Base-by-base conservation (phyloP, 306 rosid species). In the Trifolium dubium region DNA sequence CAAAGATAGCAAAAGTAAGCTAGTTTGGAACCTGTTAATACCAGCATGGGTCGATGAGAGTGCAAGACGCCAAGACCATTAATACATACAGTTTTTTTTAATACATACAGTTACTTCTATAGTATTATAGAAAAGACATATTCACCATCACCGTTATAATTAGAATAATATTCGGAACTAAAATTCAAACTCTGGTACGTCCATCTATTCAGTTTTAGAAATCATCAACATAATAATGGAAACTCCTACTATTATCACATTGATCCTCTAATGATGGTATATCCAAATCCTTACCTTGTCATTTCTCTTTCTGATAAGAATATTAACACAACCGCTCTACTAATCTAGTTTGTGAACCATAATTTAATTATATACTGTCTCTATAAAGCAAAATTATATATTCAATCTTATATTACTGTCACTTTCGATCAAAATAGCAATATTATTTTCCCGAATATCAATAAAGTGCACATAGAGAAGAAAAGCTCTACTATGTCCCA, bases 1-100 rank as follows among this genome's bases (percentile, higher is more conserved):
- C 44, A 65, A 44, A 66, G 74, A 35, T 66, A 46, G 30, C 63
- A 56, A 56, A 17, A 66, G 0, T 32, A 32, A 53, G 5, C 8
- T 70, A 29, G 46, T 70, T 78, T 61, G 5, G 29, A 18, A 18
- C 17, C 12, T 53, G 28, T 8, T 53, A 8, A 2, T 15, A 50
- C 28, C 19, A 50, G 56, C 56, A 6, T 4, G 56, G 56, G 56
- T 14, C n/a, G 54, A 49, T 49, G 58, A 15, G 4, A 51, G 0
- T 51, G 58, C 58, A 51, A 15, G 4, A 51, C 23, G n/a, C n/a
- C n/a, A n/a, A n/a, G n/a, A n/a, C n/a, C n/a, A n/a, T n/a, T n/a
- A n/a, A n/a, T n/a, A n/a, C n/a, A n/a, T n/a, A n/a, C n/a, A n/a
- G n/a, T n/a, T n/a, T n/a, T n/a, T n/a, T n/a, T n/a, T n/a, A n/a